Base-by-base conservation (phyloP, 306 rosid species). In the Vigna angularis region DNA sequence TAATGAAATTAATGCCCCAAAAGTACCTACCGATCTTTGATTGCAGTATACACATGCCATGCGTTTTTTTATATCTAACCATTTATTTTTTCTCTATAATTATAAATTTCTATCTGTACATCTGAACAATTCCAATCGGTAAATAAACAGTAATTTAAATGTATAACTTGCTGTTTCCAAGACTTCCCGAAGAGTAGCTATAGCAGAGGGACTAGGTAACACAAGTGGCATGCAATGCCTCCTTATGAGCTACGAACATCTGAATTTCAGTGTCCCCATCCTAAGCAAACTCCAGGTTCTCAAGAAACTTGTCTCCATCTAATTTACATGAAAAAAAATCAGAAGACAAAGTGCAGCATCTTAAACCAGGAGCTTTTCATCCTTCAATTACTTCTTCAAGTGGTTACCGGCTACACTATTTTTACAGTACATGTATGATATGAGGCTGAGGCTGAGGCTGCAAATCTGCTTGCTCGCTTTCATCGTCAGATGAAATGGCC, bases 401-500 rank as follows among this genome's bases (percentile, higher is more conserved):
- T 55, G 14, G 68, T 18, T 61, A 30, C 42, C 15, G 70, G 75
- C 67, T 48, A 64, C 17, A 17, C 20, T 6, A 42, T 30, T 58
- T 85, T 86, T 65, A 90, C 70, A 84, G 86, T 15, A 87, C 84
- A 45, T 77, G 89, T 78, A 86, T 86, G 59, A 85, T 59, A 71
- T 77, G 92, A 16, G 88, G 85, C 73, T 76, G 93, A 49, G 85
- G 85, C 80, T 85, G 91, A 45, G 85, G 85, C 79, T 85, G 89
- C 82, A 75, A 57, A 34, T 24, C 76, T 14, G 66, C 77, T 81
- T 73, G 71, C 65, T 86, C 90, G 2, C 57, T 83, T 72, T 86
- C 90, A 45, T 83, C 92, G 4, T 88, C 89, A 0, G 93, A 86
- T 71, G 84, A 85, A 73, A 49, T 65, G 4, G 67, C 79, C 66